These are phyloP conservation scores for Pythium volutum DNA, from an alignment of 352 stramenopile species.

Conservation along the genomic window DNA sequence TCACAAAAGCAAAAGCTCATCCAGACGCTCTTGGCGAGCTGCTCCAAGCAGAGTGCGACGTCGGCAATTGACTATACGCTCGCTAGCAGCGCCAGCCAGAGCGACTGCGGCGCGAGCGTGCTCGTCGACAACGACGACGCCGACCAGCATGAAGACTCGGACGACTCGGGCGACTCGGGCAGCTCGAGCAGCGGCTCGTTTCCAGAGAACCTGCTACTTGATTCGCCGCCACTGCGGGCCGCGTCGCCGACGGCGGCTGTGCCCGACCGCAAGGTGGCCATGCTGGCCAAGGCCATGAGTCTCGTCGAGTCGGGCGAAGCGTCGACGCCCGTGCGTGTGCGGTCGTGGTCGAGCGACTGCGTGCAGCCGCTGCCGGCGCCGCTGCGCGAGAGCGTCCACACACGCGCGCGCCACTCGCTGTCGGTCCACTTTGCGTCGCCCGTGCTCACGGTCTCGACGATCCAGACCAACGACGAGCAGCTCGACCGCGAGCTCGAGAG, in stretches of 20 bases:
- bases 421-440: constrained; percentile 25
- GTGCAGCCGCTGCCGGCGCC: constrained; percentile 2
- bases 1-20: constrained; percentile 59
- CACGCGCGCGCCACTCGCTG: constrained; percentile 20
- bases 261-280: background rate
- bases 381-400: constrained; percentile 10
- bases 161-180: background rate
- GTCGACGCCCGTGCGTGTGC: constrained; percentile 3
- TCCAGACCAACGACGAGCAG: constrained; percentile 4
- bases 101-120: constrained; percentile 21
- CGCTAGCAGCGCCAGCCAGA: constrained; percentile 30
- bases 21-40: constrained; percentile 49
- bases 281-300: constrained; percentile 12
- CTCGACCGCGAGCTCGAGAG: constrained; percentile 10
- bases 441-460: constrained; percentile 12
- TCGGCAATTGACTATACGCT: constrained; percentile 25
- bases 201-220: constrained; percentile 13
- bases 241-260: background rate
- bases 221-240: constrained; percentile 3
- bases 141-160: background rate
- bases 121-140: constrained; percentile 2
- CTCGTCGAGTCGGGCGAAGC: constrained; percentile 2
- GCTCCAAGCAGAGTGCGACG: constrained; percentile 29
- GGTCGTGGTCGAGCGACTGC: constrained; percentile 21
- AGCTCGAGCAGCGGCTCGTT: constrained; percentile 16